Percentiles rank a stretch among this genome's conserved stretches.
These are phyloP conservation scores for Elsinoe australis DNA, from an alignment of 2,329 filamentous ascomycete genomes.

Conservation along the genomic window DNA sequence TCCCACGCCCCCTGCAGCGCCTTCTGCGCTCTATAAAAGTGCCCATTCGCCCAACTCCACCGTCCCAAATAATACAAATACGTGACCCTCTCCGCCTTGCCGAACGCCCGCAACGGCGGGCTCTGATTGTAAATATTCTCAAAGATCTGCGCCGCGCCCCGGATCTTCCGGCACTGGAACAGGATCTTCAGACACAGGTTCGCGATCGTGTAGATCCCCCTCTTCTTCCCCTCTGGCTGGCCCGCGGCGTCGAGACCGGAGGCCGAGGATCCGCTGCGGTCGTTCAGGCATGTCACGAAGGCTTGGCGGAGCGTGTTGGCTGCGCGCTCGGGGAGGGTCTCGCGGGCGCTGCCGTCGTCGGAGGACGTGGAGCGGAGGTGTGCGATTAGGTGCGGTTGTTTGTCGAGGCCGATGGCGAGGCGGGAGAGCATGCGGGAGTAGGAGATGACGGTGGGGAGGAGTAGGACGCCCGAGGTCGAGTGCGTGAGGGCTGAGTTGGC, in stretches of 20 bases:
- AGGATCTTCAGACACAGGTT: slow-evolving; percentile 84
- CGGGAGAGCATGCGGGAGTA: slow-evolving; percentile 72
- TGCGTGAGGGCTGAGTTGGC: slow-evolving; percentile 77
- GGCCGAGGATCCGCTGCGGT: slow-evolving; percentile 57
- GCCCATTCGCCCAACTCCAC: slow-evolving; percentile 77
- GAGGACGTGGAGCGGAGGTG: slow-evolving; percentile 45
- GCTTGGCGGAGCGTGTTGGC: slow-evolving; percentile 85
- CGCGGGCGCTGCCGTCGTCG: slow-evolving; percentile 57
- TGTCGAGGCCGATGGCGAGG: slow-evolving; percentile 76
- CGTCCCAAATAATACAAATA: slow-evolving; percentile 92
- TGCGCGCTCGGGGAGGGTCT: slow-evolving; percentile 77
- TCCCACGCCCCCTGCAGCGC: slow-evolving; percentile 74
- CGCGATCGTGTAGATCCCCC: slow-evolving; percentile 84
- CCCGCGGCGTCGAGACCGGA: slow-evolving; percentile 46
- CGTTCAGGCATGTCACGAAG: slow-evolving; percentile 82
- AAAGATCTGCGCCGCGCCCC: slow-evolving; percentile 80
- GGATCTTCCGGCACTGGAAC: slow-evolving; percentile 77
- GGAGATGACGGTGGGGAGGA: slow-evolving; percentile 76
- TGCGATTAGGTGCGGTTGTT: slow-evolving; percentile 66
- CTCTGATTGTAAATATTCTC: slow-evolving; percentile 78
- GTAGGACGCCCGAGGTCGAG: slow-evolving; percentile 67
- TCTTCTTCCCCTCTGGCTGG: slow-evolving; percentile 72
- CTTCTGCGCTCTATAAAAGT: slow-evolving; percentile 68
- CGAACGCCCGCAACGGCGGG: slow-evolving; percentile 72
- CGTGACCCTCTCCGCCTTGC: slow-evolving; percentile 77